Conservation (phyloP, 1,139 yeast species). For the Taphrina wiesneri region DNA sequence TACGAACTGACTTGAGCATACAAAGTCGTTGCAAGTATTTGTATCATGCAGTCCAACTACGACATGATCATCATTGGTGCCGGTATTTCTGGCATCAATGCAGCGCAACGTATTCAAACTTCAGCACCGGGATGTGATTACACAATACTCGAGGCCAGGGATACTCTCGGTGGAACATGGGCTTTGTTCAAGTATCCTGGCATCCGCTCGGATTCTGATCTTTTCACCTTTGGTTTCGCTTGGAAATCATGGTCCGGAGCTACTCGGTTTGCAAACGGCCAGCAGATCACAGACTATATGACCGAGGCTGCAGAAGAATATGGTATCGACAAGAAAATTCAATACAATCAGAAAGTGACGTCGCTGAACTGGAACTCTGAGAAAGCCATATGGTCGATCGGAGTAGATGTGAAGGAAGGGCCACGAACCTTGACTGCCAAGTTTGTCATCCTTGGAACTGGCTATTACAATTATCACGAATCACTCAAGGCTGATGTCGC, state of each 20-base stretch:
- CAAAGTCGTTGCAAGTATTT: not conserved
- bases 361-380: constrained; percentile 46
- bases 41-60: constrained; percentile 44
- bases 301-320: constrained; percentile 45
- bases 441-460: constrained; percentile 51
- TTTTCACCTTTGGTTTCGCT: constrained; percentile 52
- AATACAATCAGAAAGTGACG: constrained; percentile 42
- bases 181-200: constrained; percentile 49
- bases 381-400: constrained; percentile 47
- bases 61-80: constrained; percentile 52
- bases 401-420: constrained; percentile 41
- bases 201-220: constrained; percentile 35
- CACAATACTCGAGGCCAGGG: constrained; percentile 49
- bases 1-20: not conserved
- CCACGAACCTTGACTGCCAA: constrained; percentile 41
- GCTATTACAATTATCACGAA: constrained; percentile 42
- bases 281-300: constrained; percentile 50
- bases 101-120: constrained; percentile 51
- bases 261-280: constrained; percentile 52
- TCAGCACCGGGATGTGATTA: constrained; percentile 44
- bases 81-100: constrained; percentile 52
- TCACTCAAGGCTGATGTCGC: constrained; percentile 49
- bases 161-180: constrained; percentile 52
- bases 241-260: constrained; percentile 50
- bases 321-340: constrained; percentile 48